These are phyloP conservation scores for Russula griseocarnosa DNA, from an alignment of 768 basidiomycete species.

Conservation along the genomic window DNA sequence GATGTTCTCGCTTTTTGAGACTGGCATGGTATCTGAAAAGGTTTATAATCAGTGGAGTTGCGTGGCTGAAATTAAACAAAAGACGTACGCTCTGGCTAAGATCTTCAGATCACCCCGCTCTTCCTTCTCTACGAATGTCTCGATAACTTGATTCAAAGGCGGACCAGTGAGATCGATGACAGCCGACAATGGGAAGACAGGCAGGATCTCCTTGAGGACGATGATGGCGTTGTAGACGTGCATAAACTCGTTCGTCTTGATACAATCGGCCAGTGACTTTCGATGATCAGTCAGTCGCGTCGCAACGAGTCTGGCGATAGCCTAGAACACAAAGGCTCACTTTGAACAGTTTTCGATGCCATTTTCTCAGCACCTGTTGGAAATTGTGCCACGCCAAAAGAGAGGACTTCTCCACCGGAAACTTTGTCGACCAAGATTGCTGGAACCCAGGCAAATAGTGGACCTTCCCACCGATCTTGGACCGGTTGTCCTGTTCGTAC, in stretches of 20 bases:
- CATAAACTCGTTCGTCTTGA: constrained; percentile 90
- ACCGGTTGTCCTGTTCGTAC: constrained; percentile 69
- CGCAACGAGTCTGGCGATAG: background rate
- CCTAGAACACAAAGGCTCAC: constrained; percentile 42
- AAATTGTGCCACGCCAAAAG: constrained; percentile 68
- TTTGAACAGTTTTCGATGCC: constrained; percentile 71
- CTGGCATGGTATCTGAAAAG: constrained; percentile 61
- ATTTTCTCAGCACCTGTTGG: constrained; percentile 71
- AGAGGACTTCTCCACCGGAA: constrained; percentile 44
- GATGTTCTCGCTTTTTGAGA: constrained; percentile 65
- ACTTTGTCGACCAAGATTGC: constrained; percentile 47
- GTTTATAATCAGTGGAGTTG: constrained; percentile 18
- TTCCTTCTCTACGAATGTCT: constrained; percentile 67
- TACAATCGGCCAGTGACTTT: constrained; percentile 77
- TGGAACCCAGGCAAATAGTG: constrained; percentile 68
- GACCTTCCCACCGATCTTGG: constrained; percentile 56
- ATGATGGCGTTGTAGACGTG: constrained; percentile 97
- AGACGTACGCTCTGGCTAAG: constrained; percentile 65
- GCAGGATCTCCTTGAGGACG: constrained; percentile 84
- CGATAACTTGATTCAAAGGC: constrained; percentile 55
- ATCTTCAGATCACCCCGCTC: constrained; percentile 82
- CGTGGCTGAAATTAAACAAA: constrained; percentile 1
- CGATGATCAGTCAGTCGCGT: background rate
- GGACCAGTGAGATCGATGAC: constrained; percentile 51
- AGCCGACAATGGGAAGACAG: constrained; percentile 76